A percentile compares a stretch with the other conserved stretches of the same genome.
Conservation (phyloP, 1,284 basidiomycete species). For the Takashimella koratensis region DNA sequence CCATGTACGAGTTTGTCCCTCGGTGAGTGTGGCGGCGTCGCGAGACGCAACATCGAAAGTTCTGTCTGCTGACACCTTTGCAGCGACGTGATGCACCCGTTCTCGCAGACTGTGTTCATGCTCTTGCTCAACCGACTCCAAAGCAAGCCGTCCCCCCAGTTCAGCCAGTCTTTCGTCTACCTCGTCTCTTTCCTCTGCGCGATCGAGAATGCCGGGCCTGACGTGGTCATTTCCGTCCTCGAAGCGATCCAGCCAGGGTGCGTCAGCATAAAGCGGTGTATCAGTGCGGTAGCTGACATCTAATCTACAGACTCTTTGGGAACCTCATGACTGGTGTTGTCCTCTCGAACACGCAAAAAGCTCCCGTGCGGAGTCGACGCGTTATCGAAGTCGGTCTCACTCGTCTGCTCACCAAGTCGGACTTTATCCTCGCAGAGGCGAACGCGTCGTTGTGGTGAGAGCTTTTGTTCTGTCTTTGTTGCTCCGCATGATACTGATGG, state of each 20-base stretch:
- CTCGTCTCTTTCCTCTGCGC: slow-evolving; percentile 75
- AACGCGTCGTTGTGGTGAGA: slow-evolving; percentile 64
- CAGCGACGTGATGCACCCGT: slow-evolving; percentile 66
- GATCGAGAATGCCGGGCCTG: slow-evolving; percentile 70
- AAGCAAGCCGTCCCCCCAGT: slow-evolving; percentile 83
- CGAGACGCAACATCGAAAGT: not conserved
- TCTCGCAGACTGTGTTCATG: slow-evolving; percentile 73
- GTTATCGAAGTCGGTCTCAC: slow-evolving; percentile 78
- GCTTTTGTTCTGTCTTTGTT: slow-evolving; percentile 37
- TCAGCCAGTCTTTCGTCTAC: slow-evolving; percentile 74
- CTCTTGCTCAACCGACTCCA: slow-evolving; percentile 82
- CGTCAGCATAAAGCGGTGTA: slow-evolving; percentile 43
- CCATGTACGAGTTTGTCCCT: slow-evolving; percentile 68
- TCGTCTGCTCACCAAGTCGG: slow-evolving; percentile 70
- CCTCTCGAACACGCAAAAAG: slow-evolving; percentile 73
- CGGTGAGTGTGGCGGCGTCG: slow-evolving; percentile 58
- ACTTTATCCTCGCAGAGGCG: slow-evolving; percentile 63
- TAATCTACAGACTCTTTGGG: slow-evolving; percentile 65
- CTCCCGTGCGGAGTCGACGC: slow-evolving; percentile 76
- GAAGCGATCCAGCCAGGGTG: slow-evolving; percentile 84
- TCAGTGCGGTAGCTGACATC: not conserved
- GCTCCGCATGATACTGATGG: not conserved
- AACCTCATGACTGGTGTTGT: slow-evolving; percentile 78
- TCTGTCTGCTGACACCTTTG: slow-evolving; percentile 2
- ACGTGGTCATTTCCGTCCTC: slow-evolving; percentile 70